A percentile compares a stretch with the other conserved stretches of the same genome.
Evolutionary conservation across 768 basidiomycete genomes (phyloP).

Genomic region (Epithele typhae): DNA sequence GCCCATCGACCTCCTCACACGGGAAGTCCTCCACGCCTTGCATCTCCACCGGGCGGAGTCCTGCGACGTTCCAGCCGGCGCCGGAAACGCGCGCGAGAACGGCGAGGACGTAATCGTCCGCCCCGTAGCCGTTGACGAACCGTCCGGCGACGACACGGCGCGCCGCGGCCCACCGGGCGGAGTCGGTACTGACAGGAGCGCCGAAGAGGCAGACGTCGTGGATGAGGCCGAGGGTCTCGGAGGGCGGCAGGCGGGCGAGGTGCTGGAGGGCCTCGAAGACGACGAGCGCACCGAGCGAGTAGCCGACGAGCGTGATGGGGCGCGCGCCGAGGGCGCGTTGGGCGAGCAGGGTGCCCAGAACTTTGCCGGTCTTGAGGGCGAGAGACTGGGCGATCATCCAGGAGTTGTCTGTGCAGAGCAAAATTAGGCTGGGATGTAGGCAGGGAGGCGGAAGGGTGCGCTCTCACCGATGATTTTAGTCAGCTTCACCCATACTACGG

Average conservation of each 20-base stretch:
- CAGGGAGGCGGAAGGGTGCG: no score
- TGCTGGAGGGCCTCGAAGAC: slow-evolving; percentile 52
- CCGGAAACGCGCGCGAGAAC: slow-evolving; percentile 45
- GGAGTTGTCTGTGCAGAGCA: slow-evolving; percentile 45
- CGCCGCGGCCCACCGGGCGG: slow-evolving; percentile 39
- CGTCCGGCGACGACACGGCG: slow-evolving; percentile 48
- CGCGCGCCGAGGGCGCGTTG: slow-evolving; percentile 50
- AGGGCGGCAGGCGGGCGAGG: slow-evolving; percentile 40
- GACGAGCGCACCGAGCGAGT: slow-evolving; percentile 52
- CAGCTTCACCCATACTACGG: slow-evolving; percentile 45
- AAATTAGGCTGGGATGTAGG: no score
- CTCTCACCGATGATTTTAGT: slow-evolving; percentile 48
- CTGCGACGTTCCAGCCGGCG: slow-evolving; percentile 47
- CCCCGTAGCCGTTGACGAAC: slow-evolving; percentile 50
- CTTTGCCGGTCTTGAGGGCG: slow-evolving; percentile 48
- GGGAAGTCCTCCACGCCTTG: slow-evolving; percentile 50
- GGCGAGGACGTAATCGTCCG: slow-evolving; percentile 50
- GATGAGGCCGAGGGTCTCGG: slow-evolving; percentile 42
- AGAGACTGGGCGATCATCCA: slow-evolving; percentile 55
- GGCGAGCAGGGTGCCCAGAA: slow-evolving; percentile 46
- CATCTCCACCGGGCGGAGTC: slow-evolving; percentile 42
- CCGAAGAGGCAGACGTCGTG: slow-evolving; percentile 56
- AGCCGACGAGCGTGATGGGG: slow-evolving; percentile 52
- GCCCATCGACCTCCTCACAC: slow-evolving; percentile 45
- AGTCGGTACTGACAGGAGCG: slow-evolving; percentile 40